Base-by-base conservation (phyloP, 1,139 yeast genomes). In the Pichia norvegensis region DNA sequence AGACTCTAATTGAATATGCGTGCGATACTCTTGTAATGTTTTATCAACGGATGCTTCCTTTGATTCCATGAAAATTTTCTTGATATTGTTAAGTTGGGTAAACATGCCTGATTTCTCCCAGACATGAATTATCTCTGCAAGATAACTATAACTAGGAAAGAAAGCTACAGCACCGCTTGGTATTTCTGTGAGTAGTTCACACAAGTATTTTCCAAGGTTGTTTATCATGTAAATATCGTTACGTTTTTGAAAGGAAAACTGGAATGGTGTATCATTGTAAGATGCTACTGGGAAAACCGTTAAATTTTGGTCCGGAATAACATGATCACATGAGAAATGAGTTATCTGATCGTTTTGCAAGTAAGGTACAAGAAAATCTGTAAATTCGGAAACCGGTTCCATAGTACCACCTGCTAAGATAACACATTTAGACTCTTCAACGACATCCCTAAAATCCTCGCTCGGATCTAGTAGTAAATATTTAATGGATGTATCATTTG, bases 381-480 rank as follows among this genome's bases (percentile, higher is more conserved):
- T 65, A 57, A 82, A 85, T 54, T 90, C 97, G 16, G 71, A 62
- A 48, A 81, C 71, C 0, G 98, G 98, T 59, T 87, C 95, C 97
- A 90, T 88, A 0, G 98, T 90, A 17, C 98, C 98, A 33, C 98
- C 98, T 11, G 96, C 95, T 6, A 90, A 63, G 3, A 90, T 69
- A 0, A 90, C 82, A 60, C 94, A 83, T 53, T 73, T 74, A 0
- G 90, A 74, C 31, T 79, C 74, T 7, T 78, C 76, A 0, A 86
- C 77, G 2, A 90, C 69, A 13, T 79, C 81, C 49, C 72, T 70
- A 59, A 90, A 87, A 2, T 78, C 69, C 43, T 75, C 77, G 47
- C 90, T 79, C 1, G 97, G 95, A 58, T 90, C 96, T 13, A 90
- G 67, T 14, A 88, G 66, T 72, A 88, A 74, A 56, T 90, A 90